Base-by-base conservation (phyloP, 352 stramenopile species). In the Nothophytophthora sp. region DNA sequence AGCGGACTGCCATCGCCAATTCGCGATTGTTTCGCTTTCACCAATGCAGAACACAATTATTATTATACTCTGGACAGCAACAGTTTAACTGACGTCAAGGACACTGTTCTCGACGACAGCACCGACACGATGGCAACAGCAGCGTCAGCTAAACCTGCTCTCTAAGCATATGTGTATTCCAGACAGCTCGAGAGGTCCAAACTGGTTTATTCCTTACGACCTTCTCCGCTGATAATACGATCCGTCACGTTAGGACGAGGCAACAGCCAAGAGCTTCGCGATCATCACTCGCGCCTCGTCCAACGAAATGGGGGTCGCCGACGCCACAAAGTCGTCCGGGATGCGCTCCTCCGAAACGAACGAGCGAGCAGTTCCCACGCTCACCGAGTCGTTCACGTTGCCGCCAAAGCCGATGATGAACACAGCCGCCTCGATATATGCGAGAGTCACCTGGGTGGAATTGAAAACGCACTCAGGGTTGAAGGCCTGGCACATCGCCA, bases 261-360 rank as follows among this genome's bases (percentile, higher is more conserved):
- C 48, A 11, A 37, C 51, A 2, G 35, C 55, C 13, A 65, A 48
- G 32, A 76, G 46, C 36, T 70, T 60, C 15, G 50, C 58, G 45
- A 51, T 59, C 7, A 70, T 55, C 8, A 47, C 50, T 30, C 35
- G 41, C 53, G 70, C 56, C 24, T 55, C 46, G 15, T 45, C 24
- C 19, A 73, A 34, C 27, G 49, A 39, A 44, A 76, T 64, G 9
- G 58, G 40, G 5, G 38, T 52, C 4, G 29, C 37, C 4, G 67
- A 59, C 20, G 35, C 38, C 10, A 49, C 44, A 22, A 63, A 79
- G 38, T 63, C 42, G 32, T 51, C 45, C 15, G 64, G 65, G 40
- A 79, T 73, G 16, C 55, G 54, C 27, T 79, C 69, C 8, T 79
- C 53, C 41, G 55, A 35, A 8, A 73, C 20, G 43, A 79, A 79